Evolutionary conservation across 2,329 filamentous ascomycete genomes (phyloP).

Genomic region (Sarocladiaceae sp.): DNA sequence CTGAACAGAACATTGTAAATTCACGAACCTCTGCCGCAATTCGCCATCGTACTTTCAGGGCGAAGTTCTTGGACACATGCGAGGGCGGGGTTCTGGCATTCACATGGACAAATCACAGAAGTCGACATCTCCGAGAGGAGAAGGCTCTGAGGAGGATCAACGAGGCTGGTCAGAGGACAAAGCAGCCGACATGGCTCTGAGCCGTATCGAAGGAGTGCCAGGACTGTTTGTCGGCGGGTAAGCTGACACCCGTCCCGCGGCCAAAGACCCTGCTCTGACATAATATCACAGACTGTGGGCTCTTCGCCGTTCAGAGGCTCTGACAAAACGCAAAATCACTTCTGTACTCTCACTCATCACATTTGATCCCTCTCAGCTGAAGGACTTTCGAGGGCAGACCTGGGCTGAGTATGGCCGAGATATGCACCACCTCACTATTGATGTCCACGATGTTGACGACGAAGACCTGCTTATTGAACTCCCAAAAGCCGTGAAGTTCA

Average conservation of each 20-base stretch:
- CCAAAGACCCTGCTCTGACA: not conserved
- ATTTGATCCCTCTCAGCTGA: slow-evolving; percentile 36
- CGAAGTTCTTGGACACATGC: too few species aligned
- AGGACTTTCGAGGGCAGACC: slow-evolving; percentile 44
- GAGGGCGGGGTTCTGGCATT: not conserved
- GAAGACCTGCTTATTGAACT: slow-evolving; percentile 82
- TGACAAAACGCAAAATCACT: slow-evolving; percentile 73
- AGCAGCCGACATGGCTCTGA: slow-evolving; percentile 33
- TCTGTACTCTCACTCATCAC: slow-evolving; percentile 84
- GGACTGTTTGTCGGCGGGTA: slow-evolving; percentile 37
- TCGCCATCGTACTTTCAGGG: too few species aligned
- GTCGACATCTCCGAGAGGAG: not conserved
- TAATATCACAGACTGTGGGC: slow-evolving; percentile 65
- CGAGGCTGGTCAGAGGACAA: not conserved
- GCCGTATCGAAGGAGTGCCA: slow-evolving; percentile 35
- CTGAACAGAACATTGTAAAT: too few species aligned
- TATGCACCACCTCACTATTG: slow-evolving; percentile 71
- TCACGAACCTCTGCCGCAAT: too few species aligned
- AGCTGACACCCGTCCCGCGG: slow-evolving; percentile 14
- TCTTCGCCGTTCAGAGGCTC: slow-evolving; percentile 64
- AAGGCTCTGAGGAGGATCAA: slow-evolving; percentile 24
- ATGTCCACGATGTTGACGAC: slow-evolving; percentile 88
- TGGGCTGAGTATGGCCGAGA: slow-evolving; percentile 47
- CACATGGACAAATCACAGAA: not conserved
- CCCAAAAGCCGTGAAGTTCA: slow-evolving; percentile 74